Evolutionary conservation across 202 grass and related monocot species (phyloP), one percentile per base, ranked within the genome.

Genomic region (Bolboschoenoplectus hybrid): DNA sequence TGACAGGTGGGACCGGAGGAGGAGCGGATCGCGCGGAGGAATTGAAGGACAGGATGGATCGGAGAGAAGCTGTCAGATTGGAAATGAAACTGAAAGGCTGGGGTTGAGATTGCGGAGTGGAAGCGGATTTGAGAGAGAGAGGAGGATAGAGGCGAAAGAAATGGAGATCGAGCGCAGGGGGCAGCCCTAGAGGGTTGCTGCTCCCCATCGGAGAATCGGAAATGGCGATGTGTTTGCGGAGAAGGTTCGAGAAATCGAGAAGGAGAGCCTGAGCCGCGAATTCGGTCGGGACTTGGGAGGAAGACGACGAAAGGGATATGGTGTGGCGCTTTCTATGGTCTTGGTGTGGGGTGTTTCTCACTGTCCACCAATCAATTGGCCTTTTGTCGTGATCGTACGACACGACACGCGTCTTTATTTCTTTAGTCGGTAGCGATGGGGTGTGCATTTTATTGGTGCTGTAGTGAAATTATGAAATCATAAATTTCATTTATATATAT

Each of bases 41-140:
- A 45, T 89, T 49, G 76, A 74, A 85, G 44, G 89, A 73, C 78
- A 90, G 81, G 72, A 92, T 58, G 57, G 89, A 82, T 80, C 62
- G 73, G 35, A 92, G 75, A 69, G 63, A 83, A 14, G 9, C 2
- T n/a, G 6, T 6, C 45, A 85, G 82, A 88, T 4, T 44, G 89
- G 71, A 83, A 71, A 87, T 40, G 87, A 82, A 87, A 88, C 70
- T 64, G 86, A 79, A 81, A 45, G 56, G 43, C 82, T 67, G 19
- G 60, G 67, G 36, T 90, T 81, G 49, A 49, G 46, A 56, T 12
- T 45, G 9, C 0, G 85, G 57, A 87, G 61, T 20, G 1, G 90
- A 9, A 68, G 85, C 8, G 14, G 88, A 58, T 5, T 79, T 9
- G 55, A 17, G 44, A 47, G 41, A 14, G 38, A 68, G 57, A 2